These are phyloP conservation scores for Elongisporangium prolatum DNA, from an alignment of 352 stramenopile genomes.

Conservation along the genomic window DNA sequence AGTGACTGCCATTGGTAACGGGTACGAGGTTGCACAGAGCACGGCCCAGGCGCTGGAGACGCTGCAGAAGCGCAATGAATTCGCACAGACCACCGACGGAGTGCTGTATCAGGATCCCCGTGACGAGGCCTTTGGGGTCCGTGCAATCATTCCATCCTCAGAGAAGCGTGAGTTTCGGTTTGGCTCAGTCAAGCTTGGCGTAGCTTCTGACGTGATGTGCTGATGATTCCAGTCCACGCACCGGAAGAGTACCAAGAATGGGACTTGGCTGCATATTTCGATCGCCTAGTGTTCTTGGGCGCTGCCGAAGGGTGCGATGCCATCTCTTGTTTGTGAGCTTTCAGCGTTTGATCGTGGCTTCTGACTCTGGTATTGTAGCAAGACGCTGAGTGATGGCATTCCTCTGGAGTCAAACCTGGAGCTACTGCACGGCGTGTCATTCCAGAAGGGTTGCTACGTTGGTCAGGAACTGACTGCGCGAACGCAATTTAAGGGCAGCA, in stretches of 20 bases:
- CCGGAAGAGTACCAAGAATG: constrained; percentile 37
- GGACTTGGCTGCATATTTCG: constrained; percentile 40
- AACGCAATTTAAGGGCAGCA: constrained; percentile 91
- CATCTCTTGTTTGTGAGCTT: constrained; percentile 5
- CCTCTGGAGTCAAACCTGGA: constrained; percentile 93
- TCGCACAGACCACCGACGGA: constrained; percentile 16
- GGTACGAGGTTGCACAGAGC: constrained; percentile 20
- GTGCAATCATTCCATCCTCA: constrained; percentile 41
- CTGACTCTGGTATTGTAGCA: constrained; percentile 20
- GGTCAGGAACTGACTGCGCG: constrained; percentile 93
- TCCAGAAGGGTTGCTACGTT: constrained; percentile 94
- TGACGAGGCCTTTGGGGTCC: constrained; percentile 54
- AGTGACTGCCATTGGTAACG: constrained; percentile 16
- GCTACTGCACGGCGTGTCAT: constrained; percentile 86
- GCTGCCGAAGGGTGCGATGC: constrained; percentile 61
- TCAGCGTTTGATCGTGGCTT: not conserved
- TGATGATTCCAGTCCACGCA: constrained; percentile 40
- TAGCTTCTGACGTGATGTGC: constrained; percentile 6
- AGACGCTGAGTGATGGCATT: constrained; percentile 80
- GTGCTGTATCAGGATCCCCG: constrained; percentile 62
- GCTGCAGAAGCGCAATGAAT: constrained; percentile 31
- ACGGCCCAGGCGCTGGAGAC: constrained; percentile 11
- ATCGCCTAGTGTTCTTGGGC: constrained; percentile 66
- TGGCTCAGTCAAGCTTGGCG: no score
- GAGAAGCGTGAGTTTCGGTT: constrained; percentile 19